These are phyloP conservation scores for Cutaneotrichosporon arboriforme DNA, from an alignment of 1,284 basidiomycete species.

Conservation along the genomic window DNA sequence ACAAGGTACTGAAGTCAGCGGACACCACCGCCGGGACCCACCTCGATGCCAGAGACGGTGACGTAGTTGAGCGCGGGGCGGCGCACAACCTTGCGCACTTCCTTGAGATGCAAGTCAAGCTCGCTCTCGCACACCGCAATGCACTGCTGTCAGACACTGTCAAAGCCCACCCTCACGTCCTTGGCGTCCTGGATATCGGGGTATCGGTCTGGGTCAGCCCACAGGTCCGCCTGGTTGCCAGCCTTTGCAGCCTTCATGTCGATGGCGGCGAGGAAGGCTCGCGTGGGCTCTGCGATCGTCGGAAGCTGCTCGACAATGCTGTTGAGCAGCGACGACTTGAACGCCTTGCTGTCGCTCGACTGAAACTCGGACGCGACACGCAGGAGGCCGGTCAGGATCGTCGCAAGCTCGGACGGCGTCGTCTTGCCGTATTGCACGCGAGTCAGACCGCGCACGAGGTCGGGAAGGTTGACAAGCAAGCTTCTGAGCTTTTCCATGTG, in stretches of 20 bases:
- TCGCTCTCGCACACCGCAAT: slow-evolving; percentile 58
- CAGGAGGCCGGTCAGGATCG: slow-evolving; percentile 69
- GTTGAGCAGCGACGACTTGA: slow-evolving; percentile 64
- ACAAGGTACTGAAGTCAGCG: slow-evolving; percentile 58
- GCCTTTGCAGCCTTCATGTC: slow-evolving; percentile 62
- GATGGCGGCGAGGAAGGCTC: slow-evolving; percentile 58
- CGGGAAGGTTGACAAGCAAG: slow-evolving; percentile 69
- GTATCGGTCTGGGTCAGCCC: slow-evolving; percentile 65
- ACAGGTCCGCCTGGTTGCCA: slow-evolving; percentile 67
- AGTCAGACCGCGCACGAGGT: slow-evolving; percentile 81
- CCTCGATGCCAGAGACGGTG: slow-evolving; percentile 64
- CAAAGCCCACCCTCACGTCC: slow-evolving; percentile 37
- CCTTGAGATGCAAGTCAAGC: slow-evolving; percentile 67
- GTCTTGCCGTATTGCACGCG: slow-evolving; percentile 87
- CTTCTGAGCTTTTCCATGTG: slow-evolving; percentile 59
- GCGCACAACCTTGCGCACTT: slow-evolving; percentile 65
- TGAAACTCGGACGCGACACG: slow-evolving; percentile 67
- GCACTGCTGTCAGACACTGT: slow-evolving; percentile 24
- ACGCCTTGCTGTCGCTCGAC: slow-evolving; percentile 54
- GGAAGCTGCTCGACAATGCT: slow-evolving; percentile 67
- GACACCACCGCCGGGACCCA: slow-evolving; percentile 35
- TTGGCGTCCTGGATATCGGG: slow-evolving; percentile 59
- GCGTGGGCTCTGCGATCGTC: slow-evolving; percentile 57
- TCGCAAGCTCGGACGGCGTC: slow-evolving; percentile 73
- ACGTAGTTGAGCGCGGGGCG: slow-evolving; percentile 73